Percentiles rank a stretch among this genome's conserved stretches.
Conservation (phyloP, 129 eudicot species). For the Pulicaria dysenterica region DNA sequence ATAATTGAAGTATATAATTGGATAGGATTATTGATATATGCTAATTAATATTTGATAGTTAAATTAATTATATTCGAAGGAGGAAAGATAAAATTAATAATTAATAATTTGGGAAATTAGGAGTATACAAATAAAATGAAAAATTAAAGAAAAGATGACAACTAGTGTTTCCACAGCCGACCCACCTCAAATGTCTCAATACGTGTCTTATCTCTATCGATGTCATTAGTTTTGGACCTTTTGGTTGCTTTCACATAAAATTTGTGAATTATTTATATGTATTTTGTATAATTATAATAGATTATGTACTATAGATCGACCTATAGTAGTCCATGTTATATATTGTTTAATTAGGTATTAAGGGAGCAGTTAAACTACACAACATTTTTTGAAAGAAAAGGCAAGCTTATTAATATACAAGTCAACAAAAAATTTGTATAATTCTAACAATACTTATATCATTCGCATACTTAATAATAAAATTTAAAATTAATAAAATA, state of each 20-base stretch:
- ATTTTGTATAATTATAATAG: neutral
- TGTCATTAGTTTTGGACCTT: constrained; percentile 3
- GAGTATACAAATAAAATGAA: neutral
- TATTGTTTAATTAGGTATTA: too few species aligned
- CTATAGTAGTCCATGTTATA: too few species aligned
- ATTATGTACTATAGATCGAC: too few species aligned
- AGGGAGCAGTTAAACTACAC: too few species aligned
- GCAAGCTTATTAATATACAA: too few species aligned
- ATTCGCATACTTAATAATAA: too few species aligned
- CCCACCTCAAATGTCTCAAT: constrained; percentile 25
- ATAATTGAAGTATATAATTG: neutral
- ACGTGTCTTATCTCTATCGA: constrained; percentile 32
- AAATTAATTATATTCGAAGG: neutral
- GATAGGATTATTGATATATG: neutral
- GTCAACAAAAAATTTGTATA: too few species aligned
- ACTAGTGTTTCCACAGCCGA: constrained; percentile 25
- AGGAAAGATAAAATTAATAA: neutral
- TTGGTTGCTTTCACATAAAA: neutral
- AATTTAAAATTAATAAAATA: too few species aligned
- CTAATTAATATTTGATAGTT: neutral
- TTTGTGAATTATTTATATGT: neutral
- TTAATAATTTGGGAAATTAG: neutral
- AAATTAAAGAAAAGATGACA: constrained; percentile 9
- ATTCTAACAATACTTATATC: too few species aligned
- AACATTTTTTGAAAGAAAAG: too few species aligned